Evolutionary conservation across 768 basidiomycete species (phyloP), one percentile per base, ranked within the genome.

Genomic region (Suillus tomentosus): DNA sequence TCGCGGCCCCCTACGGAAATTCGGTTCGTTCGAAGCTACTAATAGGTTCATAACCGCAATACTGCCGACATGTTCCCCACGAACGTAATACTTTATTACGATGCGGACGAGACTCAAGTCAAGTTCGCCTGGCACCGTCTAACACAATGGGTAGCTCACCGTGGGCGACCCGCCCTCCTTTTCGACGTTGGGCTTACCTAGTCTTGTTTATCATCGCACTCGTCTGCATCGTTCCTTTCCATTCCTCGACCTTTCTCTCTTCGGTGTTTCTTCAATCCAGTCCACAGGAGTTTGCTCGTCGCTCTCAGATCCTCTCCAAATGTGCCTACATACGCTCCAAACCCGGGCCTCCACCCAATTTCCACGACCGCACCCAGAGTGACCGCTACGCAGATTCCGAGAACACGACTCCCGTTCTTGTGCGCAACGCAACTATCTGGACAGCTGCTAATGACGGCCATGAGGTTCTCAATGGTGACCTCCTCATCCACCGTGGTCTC

Each of bases 371-470:
- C 7, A 73, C 75, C 6, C 72, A 77, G 54, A 92, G 89, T 10
- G 91, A 92, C 72, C 81, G 91, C 5, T 91, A 85, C 68, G 86
- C 80, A 10, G 78, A 77, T 2, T 27, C 50, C 17, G 36, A 19
- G 27, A 89, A 87, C 3, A 90, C 92, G 3, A 79, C 79, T 58
- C 80, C 91, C 2, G 80, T 85, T 6, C 79, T 91, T 57, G 82
- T 95, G 62, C 83, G 80, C 73, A 91, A 94, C 66, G 94, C 88
- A 31, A 91, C 80, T 36, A 83, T 96, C 66, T 96, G 94, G 94
- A 95, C 93, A 1, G 92, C 93, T 9, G 72, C 75, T 27, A 71
- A 85, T 34, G 86, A 90, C 50, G 93, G 93, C 0, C 85, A 85
- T 2, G 80, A 89, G 64, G 80, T 94, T 34, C 61, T 92, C 45